A percentile compares a stretch with the other conserved stretches of the same genome.
Conservation (phyloP, 148 eudicot genomes). For the Limonium bicolor region DNA sequence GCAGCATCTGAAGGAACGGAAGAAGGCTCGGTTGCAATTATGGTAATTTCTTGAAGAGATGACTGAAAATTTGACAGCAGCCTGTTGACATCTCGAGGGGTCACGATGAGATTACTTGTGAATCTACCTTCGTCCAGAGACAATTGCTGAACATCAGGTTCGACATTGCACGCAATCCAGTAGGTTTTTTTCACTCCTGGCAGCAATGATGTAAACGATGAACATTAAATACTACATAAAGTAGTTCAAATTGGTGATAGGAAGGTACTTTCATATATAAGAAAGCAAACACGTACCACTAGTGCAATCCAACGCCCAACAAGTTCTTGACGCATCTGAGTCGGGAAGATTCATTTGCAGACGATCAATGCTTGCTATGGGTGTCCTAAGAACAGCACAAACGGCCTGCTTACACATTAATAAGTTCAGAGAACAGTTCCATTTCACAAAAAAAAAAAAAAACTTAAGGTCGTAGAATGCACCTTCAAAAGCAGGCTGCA, state of each 20-base stretch:
- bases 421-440: neutral
- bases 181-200: slow-evolving; percentile 79
- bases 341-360: slow-evolving; percentile 42
- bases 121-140: slow-evolving; percentile 72
- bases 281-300: slow-evolving; percentile 31
- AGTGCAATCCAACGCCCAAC: slow-evolving; percentile 70
- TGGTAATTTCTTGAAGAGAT: slow-evolving; percentile 91
- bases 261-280: neutral
- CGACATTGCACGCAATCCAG: slow-evolving; percentile 87
- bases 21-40: slow-evolving; percentile 76
- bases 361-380: slow-evolving; percentile 58
- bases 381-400: slow-evolving; percentile 89
- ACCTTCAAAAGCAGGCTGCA: slow-evolving; percentile 96
- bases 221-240: neutral
- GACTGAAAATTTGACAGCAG: slow-evolving; percentile 90
- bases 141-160: slow-evolving; percentile 81
- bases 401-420: slow-evolving; percentile 34
- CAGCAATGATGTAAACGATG: no score
- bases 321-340: slow-evolving; percentile 70
- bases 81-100: slow-evolving; percentile 92
- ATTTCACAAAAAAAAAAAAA: neutral
- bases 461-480: neutral
- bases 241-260: neutral
- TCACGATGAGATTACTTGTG: slow-evolving; percentile 73
- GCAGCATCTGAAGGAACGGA: slow-evolving; percentile 57